Evolutionary conservation across 1,139 yeast species (phyloP).

Genomic region (Sugiyamaella paludigena): DNA sequence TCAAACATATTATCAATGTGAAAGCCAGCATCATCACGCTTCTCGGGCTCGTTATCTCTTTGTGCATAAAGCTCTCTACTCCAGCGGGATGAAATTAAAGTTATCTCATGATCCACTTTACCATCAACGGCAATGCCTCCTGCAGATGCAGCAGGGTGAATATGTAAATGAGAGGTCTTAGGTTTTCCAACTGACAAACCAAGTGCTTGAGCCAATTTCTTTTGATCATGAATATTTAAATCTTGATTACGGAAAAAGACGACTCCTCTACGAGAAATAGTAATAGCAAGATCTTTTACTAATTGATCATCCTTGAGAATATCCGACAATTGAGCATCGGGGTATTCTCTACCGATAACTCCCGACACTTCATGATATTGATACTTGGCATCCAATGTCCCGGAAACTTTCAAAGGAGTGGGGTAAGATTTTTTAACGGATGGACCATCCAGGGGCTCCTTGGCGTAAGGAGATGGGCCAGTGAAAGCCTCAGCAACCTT

Average conservation of each 20-base stretch:
- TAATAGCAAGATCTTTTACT: conserved; percentile 55
- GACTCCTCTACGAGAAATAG: conserved; percentile 64
- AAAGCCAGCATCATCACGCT: conserved; percentile 33
- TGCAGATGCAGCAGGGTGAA: conserved; percentile 35
- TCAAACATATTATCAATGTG: conserved; percentile 52
- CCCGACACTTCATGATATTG: conserved; percentile 33
- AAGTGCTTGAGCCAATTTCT: conserved; percentile 52
- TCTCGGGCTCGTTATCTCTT: conserved; percentile 11
- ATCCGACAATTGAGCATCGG: conserved; percentile 41
- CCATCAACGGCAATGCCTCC: conserved; percentile 29
- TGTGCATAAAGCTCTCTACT: conserved; percentile 24
- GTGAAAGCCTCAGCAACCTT: too few relatives aligned
- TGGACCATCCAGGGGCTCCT: conserved; percentile 18
- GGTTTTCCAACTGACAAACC: conserved; percentile 71
- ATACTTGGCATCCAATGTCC: conserved; percentile 28
- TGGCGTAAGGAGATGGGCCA: conserved; percentile 33
- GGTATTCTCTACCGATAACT: conserved; percentile 33
- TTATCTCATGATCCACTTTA: conserved; percentile 27
- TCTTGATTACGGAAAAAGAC: conserved; percentile 64
- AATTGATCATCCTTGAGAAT: conserved; percentile 49
- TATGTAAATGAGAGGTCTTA: conserved; percentile 59
- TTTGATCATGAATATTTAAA: conserved; percentile 54
- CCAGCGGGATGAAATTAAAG: conserved; percentile 29
- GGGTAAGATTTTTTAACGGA: conserved; percentile 19
- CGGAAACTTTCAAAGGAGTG: conserved; percentile 22